Evolutionary conservation across 345 rosid genomes (phyloP).

Genomic region (Combretum micranthum): DNA sequence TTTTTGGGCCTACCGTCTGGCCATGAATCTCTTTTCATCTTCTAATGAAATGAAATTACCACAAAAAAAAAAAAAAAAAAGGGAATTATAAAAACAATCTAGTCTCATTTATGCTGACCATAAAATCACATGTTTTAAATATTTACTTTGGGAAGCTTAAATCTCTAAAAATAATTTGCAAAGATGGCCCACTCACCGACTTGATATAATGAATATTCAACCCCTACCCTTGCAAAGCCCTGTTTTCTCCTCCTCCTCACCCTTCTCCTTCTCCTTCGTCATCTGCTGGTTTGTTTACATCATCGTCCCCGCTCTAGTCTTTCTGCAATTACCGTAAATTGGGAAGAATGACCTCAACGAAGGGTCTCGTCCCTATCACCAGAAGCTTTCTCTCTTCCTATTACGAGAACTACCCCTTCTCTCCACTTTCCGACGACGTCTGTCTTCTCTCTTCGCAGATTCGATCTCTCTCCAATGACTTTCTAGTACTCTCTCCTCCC

Average conservation of each 20-base stretch:
- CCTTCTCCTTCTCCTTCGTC: neutral
- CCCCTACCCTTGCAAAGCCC: neutral
- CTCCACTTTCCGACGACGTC: conserved; percentile 67
- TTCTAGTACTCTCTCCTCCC: conserved; percentile 44
- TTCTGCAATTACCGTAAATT: neutral
- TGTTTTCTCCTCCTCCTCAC: neutral
- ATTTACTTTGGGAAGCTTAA: no score
- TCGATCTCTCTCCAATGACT: conserved; percentile 45
- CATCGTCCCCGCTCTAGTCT: neutral
- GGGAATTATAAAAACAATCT: no score
- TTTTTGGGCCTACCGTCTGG: no score
- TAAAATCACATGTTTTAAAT: no score
- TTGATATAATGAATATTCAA: no score
- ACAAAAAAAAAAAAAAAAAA: no score
- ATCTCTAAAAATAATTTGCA: no score
- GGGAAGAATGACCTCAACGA: conserved; percentile 61
- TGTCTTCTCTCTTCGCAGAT: conserved; percentile 56
- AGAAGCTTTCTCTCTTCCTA: conserved; percentile 68
- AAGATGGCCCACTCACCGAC: no score
- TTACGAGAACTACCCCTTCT: conserved; percentile 67
- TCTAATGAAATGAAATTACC: no score
- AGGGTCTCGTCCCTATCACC: conserved; percentile 84
- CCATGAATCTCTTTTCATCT: no score
- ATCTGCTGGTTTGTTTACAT: no score
- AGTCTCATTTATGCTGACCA: no score